Percentiles rank a stretch among this genome's conserved stretches.
Conservation (phyloP, 2,329 filamentous ascomycete genomes). For the Penicillium brasilianum region DNA sequence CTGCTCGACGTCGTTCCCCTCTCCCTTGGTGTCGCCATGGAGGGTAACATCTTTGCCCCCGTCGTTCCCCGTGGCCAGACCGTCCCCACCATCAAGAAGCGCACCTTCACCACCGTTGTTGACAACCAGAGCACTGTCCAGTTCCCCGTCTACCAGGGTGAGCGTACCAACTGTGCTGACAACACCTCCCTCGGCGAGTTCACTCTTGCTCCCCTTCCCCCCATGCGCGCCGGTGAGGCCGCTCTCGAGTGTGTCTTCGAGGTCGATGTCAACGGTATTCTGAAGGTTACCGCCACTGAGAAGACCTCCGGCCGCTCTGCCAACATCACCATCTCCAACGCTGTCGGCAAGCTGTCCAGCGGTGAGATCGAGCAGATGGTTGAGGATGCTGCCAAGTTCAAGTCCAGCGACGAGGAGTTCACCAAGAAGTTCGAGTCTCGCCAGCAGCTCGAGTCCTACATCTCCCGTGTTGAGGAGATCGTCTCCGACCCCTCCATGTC, state of each 20-base stretch:
- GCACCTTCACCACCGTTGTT: conserved; percentile 78
- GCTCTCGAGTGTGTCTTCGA: conserved; percentile 98
- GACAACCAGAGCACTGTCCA: conserved; percentile 78
- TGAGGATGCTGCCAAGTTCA: conserved; percentile 96
- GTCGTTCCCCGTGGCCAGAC: conserved; percentile 82
- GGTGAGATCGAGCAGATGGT: conserved; percentile 98
- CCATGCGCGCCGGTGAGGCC: conserved; percentile 90
- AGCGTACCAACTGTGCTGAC: conserved; percentile 97
- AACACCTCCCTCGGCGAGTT: conserved; percentile 99
- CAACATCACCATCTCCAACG: conserved; percentile 99
- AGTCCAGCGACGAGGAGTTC: conserved; percentile 96
- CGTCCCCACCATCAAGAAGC: conserved; percentile 81
- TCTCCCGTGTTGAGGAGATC: conserved; percentile 97
- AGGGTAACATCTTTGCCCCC: conserved; percentile 97
- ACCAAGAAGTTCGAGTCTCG: conserved; percentile 99
- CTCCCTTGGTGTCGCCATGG: conserved; percentile 98
- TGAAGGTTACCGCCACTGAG: conserved; percentile 99
- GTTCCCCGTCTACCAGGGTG: conserved; percentile 94
- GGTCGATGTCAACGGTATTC: conserved; percentile 99
- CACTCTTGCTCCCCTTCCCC: conserved; percentile 84
- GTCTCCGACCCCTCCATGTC: conserved; percentile 94
- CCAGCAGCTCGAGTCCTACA: conserved; percentile 99
- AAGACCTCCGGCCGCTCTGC: conserved; percentile 97
- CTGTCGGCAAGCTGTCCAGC: conserved; percentile 95
- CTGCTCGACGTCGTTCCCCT: conserved; percentile 96